Base-by-base conservation (phyloP, 345 rosid genomes). In the Mallotus nudiflorus region DNA sequence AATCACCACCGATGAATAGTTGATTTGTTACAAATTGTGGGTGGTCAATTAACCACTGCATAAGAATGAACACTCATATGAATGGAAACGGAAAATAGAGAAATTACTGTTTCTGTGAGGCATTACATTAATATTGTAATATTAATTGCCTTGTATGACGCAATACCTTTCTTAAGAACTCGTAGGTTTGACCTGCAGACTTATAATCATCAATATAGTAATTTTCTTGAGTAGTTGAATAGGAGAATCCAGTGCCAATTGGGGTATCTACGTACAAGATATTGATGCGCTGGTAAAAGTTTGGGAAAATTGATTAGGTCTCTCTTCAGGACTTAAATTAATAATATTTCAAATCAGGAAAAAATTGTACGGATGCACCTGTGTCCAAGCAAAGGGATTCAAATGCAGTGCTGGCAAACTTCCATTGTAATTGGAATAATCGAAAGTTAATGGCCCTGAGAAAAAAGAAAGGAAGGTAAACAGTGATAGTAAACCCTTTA, bases 1-100 rank as follows among this genome's bases (percentile, higher is more conserved):
- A 75, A 65, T 80, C 83, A 22, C 82, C 80, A 19, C 82, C 82
- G 13, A 79, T 59, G 60, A 62, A 78, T 9, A 78, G 75, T n/a
- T 39, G 44, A 57, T 70, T 78, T 2, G 59, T 37, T 45, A 53
- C 31, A 46, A 22, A 78, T 22, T 78, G 78, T 24, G 78, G 78
- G 28, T 78, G 82, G 5, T 45, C 28, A 0, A 61, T 5, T 55
- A 79, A 15, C 76, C 76, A 74, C 82, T 79, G 66, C 58, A 67
- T 45, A 45, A 45, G 3, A 45, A 15, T 15, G 9, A 3, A 45
- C 12, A 45, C 9, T 45, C 3, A 10, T 11, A 12, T 45, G 2
- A 45, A 45, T 45, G 16, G 0, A 45, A 45, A 10, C n/a, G n/a
- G 37, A 33, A 33, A 33, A 33, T 33, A 33, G 6, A 6, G 37